These are phyloP conservation scores for Stylosanthes scabra DNA, from an alignment of 331 rosid genomes.

Conservation along the genomic window DNA sequence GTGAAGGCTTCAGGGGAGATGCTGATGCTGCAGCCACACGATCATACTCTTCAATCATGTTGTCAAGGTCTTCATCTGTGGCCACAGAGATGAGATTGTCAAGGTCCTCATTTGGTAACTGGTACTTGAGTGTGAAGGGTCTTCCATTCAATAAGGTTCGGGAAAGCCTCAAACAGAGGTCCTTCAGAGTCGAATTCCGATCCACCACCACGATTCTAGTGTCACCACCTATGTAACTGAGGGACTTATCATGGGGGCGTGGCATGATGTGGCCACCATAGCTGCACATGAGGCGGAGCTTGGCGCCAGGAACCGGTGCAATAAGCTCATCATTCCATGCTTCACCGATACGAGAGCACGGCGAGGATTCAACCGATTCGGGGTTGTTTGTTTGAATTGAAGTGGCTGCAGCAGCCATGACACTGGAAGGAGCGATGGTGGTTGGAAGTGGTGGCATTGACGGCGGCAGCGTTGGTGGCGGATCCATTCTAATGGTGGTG, in stretches of 20 bases:
- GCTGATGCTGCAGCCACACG: conserved; percentile 47
- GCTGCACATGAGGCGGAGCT: conserved; percentile 96
- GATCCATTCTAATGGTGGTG: conserved; percentile 40
- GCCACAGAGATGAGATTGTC: conserved; percentile 79
- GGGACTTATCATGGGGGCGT: conserved; percentile 91
- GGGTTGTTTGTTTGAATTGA: conserved; percentile 48
- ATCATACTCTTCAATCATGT: conserved; percentile 92
- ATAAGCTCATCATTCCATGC: conserved; percentile 59
- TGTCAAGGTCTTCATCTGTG: conserved; percentile 91
- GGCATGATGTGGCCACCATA: conserved; percentile 97
- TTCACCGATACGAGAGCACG: conserved; percentile 64
- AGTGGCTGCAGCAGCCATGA: conserved; percentile 16
- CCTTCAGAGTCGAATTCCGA: conserved; percentile 65
- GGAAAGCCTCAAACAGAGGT: conserved; percentile 74
- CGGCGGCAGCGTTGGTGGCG: conserved; percentile 43
- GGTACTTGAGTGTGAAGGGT: conserved; percentile 84
- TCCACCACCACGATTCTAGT: conserved; percentile 85
- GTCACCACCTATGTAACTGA: conserved; percentile 89
- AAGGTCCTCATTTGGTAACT: conserved; percentile 83
- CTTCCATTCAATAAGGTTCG: conserved; percentile 73
- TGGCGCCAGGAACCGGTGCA: conserved; percentile 68
- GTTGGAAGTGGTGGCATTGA: conserved; percentile 35
- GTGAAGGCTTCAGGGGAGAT: conserved; percentile 55
- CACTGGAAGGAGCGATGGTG: conserved; percentile 43
- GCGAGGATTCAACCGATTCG: conserved; percentile 63